Base-by-base conservation (phyloP, 495 filamentous ascomycete species). In the Sphaerosporella brunnea region DNA sequence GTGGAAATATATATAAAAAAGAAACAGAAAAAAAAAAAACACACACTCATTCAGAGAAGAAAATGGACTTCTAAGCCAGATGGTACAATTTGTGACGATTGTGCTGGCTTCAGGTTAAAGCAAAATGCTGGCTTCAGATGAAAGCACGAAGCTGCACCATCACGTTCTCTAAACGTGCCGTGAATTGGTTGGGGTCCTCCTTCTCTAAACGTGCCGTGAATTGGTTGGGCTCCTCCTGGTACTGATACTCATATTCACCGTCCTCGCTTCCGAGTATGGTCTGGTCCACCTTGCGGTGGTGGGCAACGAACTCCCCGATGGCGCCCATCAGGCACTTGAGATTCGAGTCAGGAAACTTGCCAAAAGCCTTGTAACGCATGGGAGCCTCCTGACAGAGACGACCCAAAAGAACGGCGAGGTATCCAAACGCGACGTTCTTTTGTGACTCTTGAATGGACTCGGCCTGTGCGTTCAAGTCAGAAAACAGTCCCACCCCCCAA, bases 361-460 rank as follows among this genome's bases (percentile, higher is more conserved):
- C 46, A 19, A 65, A 64, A 23, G 87, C 67, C 18, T 67, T 61
- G 21, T 63, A 58, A 26, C 71, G 62, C 10, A 75, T 73, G 23
- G 68, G 65, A 10, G 56, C 39, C 42, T 76, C 65, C 16, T 87
- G 66, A 58, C 80, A 85, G 13, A 95, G 68, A 41, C 80, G 83
- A 23, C 83, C 79, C 9, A 99, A 66, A 2, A 95, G 68, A 3
- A 96, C 76, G 0, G 88, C 77, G 35, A 99, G 69, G 56, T 93
- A 99, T 23, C 92, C 92, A 49, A 87, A 77, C 2, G 83, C 81
- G 23, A 99, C 85, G 60, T 88, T 93, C 43, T 77, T 73, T 43
- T 80, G 78, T n/a, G 79, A 77, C 54, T 84, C 83, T 60, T 84
- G 71, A 56, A 87, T 73, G 0, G 85, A 90, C 61, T 83, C 77